Base-by-base conservation (phyloP, 805 yeast genomes). In the Phaffomyces antillensis region DNA sequence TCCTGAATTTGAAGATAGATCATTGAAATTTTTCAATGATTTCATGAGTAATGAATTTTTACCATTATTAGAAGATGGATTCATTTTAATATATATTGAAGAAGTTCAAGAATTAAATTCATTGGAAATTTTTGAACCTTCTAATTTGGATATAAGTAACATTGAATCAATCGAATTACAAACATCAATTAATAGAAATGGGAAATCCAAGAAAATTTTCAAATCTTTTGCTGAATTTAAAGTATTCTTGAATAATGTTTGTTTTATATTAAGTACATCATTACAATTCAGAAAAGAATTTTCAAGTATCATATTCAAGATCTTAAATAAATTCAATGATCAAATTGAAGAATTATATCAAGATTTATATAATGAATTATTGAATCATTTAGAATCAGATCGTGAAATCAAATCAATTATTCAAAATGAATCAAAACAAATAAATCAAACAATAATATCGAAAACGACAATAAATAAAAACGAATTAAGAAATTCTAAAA, bases 31-130 rank as follows among this genome's bases (percentile, higher is more conserved):
- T 58, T 79, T 86, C 59, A 71, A 73, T 26, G 70, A 71, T 5
- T 84, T 83, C 52, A 80, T 90, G 87, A 70, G 68, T 37, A 63
- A 66, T 10, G 72, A 78, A 5, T 88, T 83, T 54, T 68, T 84
- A 39, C 79, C 88, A 1, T 77, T 78, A 37, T 67, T 89, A 15
- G 79, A 79, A 40, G 73, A 71, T 32, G 75, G 81, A 1, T 64
- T 88, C 18, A 66, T 72, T 30, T 55, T 62, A 32, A 71, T 78
- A 13, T 83, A 84, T 55, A 72, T 72, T 10, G 72, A 68, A 17
- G 63, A 70, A 24, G 65, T 75, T 53, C 65, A 68, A 42, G 55
- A 63, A 33, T 66, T 69, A 43, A 62, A 28, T 28, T 28, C 76
- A 1, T 61, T 67, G 44, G 65, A 62, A 20, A 52, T 64, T 8